phyloP scores from a whole-genome alignment of 805 yeast species.

The Kluyveromyces wickerhamii region DNA sequence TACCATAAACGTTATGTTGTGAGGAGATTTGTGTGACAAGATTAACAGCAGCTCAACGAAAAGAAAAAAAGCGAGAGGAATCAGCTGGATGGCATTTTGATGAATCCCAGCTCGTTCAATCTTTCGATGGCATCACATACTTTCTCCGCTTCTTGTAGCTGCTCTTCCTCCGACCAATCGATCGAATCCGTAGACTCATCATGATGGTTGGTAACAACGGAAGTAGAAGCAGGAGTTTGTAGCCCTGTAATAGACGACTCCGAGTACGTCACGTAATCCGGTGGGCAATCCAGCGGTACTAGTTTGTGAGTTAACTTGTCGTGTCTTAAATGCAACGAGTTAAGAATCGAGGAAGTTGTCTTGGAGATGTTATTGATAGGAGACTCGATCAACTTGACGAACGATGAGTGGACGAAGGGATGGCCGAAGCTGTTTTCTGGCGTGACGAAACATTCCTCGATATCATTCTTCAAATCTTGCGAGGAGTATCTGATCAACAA shows the following conservation, averaged over 20 bases:
- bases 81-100: conserved; percentile 5
- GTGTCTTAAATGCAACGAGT: conserved; percentile 3
- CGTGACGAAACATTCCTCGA: conserved; percentile 1
- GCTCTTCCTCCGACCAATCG: conserved; percentile 10
- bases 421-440: neutral
- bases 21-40: too few species aligned
- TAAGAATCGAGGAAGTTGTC: neutral
- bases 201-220: neutral
- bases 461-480: conserved; percentile 3
- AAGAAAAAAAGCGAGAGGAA: too few species aligned
- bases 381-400: conserved; percentile 4
- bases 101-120: conserved; percentile 10
- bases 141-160: conserved; percentile 7
- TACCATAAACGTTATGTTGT: too few species aligned
- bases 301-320: neutral
- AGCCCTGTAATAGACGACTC: neutral
- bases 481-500: conserved; percentile 6
- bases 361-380: conserved; percentile 4
- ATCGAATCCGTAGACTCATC: neutral
- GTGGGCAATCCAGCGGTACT: neutral
- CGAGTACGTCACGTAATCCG: conserved; percentile 2
- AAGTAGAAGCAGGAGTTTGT: neutral
- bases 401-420: conserved; percentile 1
- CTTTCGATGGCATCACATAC: conserved; percentile 7
- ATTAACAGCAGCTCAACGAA: too few species aligned